A percentile compares a stretch with the other conserved stretches of the same genome.
Conservation (phyloP, 2,329 filamentous ascomycete species). For the Phyllachora maydis region DNA sequence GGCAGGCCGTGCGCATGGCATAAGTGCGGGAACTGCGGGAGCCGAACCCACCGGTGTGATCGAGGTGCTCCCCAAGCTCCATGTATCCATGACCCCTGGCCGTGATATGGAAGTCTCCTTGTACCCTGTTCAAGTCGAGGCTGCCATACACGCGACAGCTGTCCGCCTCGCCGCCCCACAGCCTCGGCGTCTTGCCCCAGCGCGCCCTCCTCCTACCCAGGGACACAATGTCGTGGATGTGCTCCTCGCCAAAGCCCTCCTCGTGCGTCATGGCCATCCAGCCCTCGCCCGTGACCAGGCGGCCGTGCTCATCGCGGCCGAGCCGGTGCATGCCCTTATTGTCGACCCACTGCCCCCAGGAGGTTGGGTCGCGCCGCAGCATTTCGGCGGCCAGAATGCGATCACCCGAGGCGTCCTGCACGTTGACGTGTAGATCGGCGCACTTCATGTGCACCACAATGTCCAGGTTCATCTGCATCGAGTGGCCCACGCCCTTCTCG, state of each 20-base stretch:
- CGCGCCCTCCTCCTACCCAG: slow-evolving; percentile 42
- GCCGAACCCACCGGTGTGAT: slow-evolving; percentile 51
- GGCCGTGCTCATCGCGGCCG: slow-evolving; percentile 31
- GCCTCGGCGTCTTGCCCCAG: slow-evolving; percentile 54
- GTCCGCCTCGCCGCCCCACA: slow-evolving; percentile 35
- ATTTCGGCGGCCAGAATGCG: slow-evolving; percentile 64
- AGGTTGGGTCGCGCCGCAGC: slow-evolving; percentile 56
- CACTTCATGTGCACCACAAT: slow-evolving; percentile 83
- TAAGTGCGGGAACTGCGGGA: no score
- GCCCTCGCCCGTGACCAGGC: slow-evolving; percentile 32
- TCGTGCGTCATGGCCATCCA: slow-evolving; percentile 32
- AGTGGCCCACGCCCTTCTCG: slow-evolving; percentile 73
- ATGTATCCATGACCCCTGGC: slow-evolving; percentile 88
- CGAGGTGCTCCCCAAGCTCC: slow-evolving; percentile 59
- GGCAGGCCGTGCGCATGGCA: no score
- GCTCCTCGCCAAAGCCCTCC: slow-evolving; percentile 56
- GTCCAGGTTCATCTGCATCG: slow-evolving; percentile 88
- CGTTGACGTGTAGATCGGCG: slow-evolving; percentile 78
- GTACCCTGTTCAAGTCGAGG: slow-evolving; percentile 85
- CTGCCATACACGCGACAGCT: slow-evolving; percentile 81
- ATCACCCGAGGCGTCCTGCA: slow-evolving; percentile 88
- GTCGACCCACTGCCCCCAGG: slow-evolving; percentile 66
- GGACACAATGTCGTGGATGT: slow-evolving; percentile 78
- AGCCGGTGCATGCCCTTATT: slow-evolving; percentile 42
- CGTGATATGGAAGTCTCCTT: slow-evolving; percentile 96